Evolutionary conservation across 768 basidiomycete species (phyloP).

Genomic region (Coprinopsis strossmayeri): DNA sequence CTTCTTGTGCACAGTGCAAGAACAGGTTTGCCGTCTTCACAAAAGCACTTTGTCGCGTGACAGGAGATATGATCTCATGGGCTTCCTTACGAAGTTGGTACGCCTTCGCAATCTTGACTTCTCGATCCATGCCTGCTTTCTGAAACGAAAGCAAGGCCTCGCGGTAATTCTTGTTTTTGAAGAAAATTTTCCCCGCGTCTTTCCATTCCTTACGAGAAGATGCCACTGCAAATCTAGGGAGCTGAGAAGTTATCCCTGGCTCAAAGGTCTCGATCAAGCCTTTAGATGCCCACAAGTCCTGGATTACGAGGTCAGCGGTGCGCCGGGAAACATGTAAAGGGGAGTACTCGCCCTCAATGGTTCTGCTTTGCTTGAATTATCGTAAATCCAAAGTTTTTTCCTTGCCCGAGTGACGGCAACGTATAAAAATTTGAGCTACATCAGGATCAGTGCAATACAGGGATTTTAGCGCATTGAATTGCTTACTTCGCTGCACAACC

Average conservation of each 20-base stretch:
- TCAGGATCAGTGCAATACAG: not conserved
- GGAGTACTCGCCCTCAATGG: conserved; percentile 44
- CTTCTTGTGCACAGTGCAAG: conserved; percentile 28
- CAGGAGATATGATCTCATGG: conserved; percentile 21
- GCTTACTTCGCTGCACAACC: conserved; percentile 51
- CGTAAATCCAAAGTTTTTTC: conserved; percentile 63
- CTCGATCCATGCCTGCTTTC: conserved; percentile 36
- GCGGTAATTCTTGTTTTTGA: conserved; percentile 36
- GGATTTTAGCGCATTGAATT: not conserved
- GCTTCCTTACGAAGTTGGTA: conserved; percentile 52
- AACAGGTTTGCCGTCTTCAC: conserved; percentile 45
- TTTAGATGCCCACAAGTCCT: conserved; percentile 47
- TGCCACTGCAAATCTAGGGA: conserved; percentile 47
- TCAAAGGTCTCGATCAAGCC: conserved; percentile 43
- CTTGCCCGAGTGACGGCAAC: conserved; percentile 64
- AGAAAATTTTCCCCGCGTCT: conserved; percentile 25
- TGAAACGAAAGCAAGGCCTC: conserved; percentile 37
- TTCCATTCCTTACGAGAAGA: conserved; percentile 42
- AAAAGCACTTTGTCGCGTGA: conserved; percentile 29
- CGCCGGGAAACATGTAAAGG: not conserved
- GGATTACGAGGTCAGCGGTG: not conserved
- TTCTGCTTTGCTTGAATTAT: conserved; percentile 44
- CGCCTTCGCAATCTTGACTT: conserved; percentile 42
- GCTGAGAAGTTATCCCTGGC: conserved; percentile 29
- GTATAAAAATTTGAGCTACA: conserved; percentile 58